A percentile compares a stretch with the other conserved stretches of the same genome.
phyloP scores from a whole-genome alignment of 2,329 filamentous ascomycete genomes.

The Lecanoromycetidae sp. region DNA sequence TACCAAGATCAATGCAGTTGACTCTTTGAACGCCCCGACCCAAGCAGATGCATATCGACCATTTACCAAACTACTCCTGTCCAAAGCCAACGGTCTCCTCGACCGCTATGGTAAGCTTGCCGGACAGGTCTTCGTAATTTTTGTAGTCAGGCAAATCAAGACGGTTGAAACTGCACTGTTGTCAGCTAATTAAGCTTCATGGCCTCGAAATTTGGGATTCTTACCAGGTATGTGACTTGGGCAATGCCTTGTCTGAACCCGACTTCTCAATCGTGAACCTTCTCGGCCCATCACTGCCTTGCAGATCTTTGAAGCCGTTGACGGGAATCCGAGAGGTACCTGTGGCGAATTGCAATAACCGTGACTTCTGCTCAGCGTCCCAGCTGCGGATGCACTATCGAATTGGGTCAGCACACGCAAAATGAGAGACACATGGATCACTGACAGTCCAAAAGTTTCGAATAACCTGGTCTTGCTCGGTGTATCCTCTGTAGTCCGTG shows the following conservation, averaged over 20 bases:
- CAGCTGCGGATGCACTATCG: constrained; percentile 68
- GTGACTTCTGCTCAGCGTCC: constrained; percentile 97
- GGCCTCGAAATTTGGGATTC: constrained; percentile 7
- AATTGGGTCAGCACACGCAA: constrained; percentile 18
- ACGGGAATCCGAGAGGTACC: constrained; percentile 96
- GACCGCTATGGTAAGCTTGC: constrained; percentile 90
- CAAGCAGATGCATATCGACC: neutral
- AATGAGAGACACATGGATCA: neutral
- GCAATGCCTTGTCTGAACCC: constrained; percentile 77
- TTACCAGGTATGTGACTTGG: constrained; percentile 96
- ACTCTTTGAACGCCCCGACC: neutral
- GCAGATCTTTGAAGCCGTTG: constrained; percentile 98
- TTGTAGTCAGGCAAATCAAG: constrained; percentile 93
- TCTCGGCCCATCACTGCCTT: constrained; percentile 89
- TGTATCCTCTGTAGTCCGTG: constrained; percentile 97
- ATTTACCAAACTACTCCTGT: constrained; percentile 57
- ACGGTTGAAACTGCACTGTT: constrained; percentile 69
- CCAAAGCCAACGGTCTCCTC: constrained; percentile 98
- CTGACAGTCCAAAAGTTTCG: constrained; percentile 90
- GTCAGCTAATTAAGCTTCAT: constrained; percentile 20
- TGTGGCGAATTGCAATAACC: constrained; percentile 90
- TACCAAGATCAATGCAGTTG: neutral
- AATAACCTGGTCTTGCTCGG: constrained; percentile 92
- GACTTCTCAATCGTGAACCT: constrained; percentile 98
- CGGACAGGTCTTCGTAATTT: constrained; percentile 66